Percentiles rank a stretch among this genome's conserved stretches.
phyloP scores from a whole-genome alignment of 345 rosid genomes.

The Euclidium syriacum region DNA sequence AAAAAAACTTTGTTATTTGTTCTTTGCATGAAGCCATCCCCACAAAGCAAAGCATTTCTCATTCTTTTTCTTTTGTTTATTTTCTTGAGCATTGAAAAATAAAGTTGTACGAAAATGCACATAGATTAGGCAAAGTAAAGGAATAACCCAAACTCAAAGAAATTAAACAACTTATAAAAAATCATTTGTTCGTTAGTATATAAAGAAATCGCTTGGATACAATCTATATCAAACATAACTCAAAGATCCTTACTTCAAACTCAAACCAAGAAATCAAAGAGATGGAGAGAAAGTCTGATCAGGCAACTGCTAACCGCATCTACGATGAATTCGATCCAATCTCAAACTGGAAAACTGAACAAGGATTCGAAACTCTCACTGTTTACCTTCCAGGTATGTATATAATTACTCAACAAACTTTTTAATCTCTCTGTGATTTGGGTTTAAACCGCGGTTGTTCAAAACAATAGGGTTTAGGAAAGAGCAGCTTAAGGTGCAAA shows the following conservation, averaged over 20 bases:
- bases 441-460: not conserved
- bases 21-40: conserved; percentile 4
- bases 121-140: conserved; percentile 23
- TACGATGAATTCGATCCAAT: conserved; percentile 36
- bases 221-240: not conserved
- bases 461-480: conserved; percentile 30
- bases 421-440: not conserved
- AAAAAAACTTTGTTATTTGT: not conserved
- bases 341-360: conserved; percentile 28
- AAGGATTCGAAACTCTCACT: conserved; percentile 27
- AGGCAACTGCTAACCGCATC: conserved; percentile 8
- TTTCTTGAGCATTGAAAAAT: not conserved
- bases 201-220: conserved; percentile 1
- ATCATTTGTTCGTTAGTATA: not conserved
- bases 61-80: not conserved
- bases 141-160: conserved; percentile 25
- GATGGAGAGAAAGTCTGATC: conserved; percentile 23
- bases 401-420: not conserved
- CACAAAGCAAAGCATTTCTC: conserved; percentile 24
- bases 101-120: conserved; percentile 3
- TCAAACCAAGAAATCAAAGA: conserved; percentile 3
- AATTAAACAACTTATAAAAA: conserved; percentile 5
- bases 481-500: conserved; percentile 40
- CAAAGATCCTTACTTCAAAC: conserved; percentile 2
- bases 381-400: conserved; percentile 34